phyloP scores from a whole-genome alignment of 176 grass and related monocot species.

The Phyllostachys edulis region DNA sequence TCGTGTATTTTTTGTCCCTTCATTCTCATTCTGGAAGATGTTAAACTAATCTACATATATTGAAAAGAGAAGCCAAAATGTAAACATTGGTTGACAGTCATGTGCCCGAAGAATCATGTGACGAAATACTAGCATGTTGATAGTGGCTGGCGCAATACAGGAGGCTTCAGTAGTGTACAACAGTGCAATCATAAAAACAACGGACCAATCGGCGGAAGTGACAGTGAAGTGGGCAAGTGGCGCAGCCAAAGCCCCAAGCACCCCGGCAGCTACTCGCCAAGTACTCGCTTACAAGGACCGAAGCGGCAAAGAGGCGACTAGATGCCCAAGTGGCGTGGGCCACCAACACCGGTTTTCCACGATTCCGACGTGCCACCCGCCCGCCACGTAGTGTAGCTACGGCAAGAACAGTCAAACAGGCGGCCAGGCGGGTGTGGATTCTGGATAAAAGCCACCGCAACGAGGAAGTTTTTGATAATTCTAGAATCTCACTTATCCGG shows the following conservation, averaged over 20 bases:
- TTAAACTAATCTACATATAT: not conserved
- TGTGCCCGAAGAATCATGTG: no score
- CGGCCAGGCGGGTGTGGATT: not conserved
- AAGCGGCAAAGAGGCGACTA: no score
- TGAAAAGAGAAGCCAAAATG: not conserved
- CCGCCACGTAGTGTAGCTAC: no score
- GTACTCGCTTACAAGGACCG: constrained; percentile 26
- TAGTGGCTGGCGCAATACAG: not conserved
- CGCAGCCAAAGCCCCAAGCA: not conserved
- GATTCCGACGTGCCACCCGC: no score
- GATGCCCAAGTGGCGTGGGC: no score
- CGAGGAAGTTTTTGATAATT: not conserved
- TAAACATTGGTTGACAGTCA: not conserved
- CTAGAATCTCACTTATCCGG: not conserved
- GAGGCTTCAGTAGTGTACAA: no score
- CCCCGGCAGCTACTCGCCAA: not conserved
- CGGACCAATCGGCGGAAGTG: not conserved
- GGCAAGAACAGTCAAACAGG: no score
- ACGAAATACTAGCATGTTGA: not conserved
- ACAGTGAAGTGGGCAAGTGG: not conserved
- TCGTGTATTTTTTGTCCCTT: no score
- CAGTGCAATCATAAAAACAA: not conserved
- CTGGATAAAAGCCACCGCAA: not conserved
- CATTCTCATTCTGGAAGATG: not conserved
- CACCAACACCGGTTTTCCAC: no score